These are phyloP conservation scores for Xylaria flabelliformis DNA, from an alignment of 495 filamentous ascomycete species.

Conservation along the genomic window DNA sequence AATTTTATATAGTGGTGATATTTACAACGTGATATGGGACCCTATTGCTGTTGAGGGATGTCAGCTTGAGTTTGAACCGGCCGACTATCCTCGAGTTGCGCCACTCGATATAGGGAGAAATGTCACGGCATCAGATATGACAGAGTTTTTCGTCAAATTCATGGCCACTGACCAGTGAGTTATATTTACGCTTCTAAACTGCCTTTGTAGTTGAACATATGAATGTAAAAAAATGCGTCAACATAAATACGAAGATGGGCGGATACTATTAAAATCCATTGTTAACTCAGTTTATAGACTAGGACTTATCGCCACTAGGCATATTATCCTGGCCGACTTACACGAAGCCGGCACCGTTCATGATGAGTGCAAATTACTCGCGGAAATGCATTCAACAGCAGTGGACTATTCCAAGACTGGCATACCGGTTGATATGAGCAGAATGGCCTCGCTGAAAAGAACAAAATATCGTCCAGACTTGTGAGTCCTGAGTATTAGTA, in stretches of 20 bases:
- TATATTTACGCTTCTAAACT: neutral
- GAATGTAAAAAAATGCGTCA: neutral
- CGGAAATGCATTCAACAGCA: conserved; percentile 73
- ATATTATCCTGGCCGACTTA: conserved; percentile 73
- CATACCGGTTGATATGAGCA: conserved; percentile 60
- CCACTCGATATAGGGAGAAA: conserved; percentile 62
- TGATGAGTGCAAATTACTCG: conserved; percentile 64
- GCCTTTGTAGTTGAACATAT: neutral
- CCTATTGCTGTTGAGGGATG: conserved; percentile 41
- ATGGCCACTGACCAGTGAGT: conserved; percentile 71
- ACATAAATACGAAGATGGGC: neutral
- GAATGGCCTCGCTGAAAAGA: conserved; percentile 35
- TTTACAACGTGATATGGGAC: conserved; percentile 79
- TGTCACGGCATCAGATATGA: conserved; percentile 68
- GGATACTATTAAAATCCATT: neutral
- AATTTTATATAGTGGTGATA: conserved; percentile 58
- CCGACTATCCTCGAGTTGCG: conserved; percentile 67
- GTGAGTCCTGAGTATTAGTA: conserved; percentile 37
- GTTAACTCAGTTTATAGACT: conserved; percentile 41
- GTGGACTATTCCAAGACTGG: conserved; percentile 88
- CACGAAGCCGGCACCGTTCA: conserved; percentile 60
- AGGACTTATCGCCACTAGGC: conserved; percentile 70
- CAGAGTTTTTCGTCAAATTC: conserved; percentile 78
- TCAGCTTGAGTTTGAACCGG: conserved; percentile 54
- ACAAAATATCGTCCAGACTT: conserved; percentile 48